Base-by-base conservation (phyloP, 805 yeast species). In the Cyberlindnera saturnus region DNA sequence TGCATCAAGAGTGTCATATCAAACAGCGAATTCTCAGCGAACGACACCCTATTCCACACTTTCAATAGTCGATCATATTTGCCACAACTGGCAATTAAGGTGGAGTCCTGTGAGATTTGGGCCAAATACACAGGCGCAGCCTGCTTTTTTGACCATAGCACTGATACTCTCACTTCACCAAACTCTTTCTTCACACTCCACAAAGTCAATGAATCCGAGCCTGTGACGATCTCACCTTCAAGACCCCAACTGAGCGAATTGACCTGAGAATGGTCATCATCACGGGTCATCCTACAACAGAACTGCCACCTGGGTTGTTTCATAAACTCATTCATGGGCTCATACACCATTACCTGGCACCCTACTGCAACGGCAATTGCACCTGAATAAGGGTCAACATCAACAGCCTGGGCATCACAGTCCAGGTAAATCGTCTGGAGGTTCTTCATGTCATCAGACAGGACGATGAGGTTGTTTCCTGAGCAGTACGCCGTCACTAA, bases 381-480 rank as follows among this genome's bases (percentile, higher is more conserved):
- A 8, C 96, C 96, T 49, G 77, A 77, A 5, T 59, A 52, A 1
- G 70, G 54, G 54, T 86, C 80, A 38, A 90, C 71, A 45, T 79
- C 82, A 4, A 89, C 80, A 1, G 83, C 78, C 19, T 57, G 55
- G 15, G 91, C 81, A 56, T 86, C 96, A 2, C 66, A 48, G 10
- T 79, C 80, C 18, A 88, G 66, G 52, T 85, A 85, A 1, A 88
- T 65, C 0, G 96, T 88, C 61, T 91, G 98, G 15, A 89, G 63
- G 47, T 82, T 65, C 19, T 65, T 62, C 45, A 71, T 66, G 38
- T 72, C 67, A 46, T 75, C 72, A 7, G 82, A 70, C 3, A 81
- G 59, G 5, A 85, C 73, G 30, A 91, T 84, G 51, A 91, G 68
- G 59, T 87, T 88, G 64, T 88, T 88, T 0, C 96, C 97, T 1